Evolutionary conservation across 2,329 filamentous ascomycete genomes (phyloP).

Genomic region (Colletotrichum australisinense): DNA sequence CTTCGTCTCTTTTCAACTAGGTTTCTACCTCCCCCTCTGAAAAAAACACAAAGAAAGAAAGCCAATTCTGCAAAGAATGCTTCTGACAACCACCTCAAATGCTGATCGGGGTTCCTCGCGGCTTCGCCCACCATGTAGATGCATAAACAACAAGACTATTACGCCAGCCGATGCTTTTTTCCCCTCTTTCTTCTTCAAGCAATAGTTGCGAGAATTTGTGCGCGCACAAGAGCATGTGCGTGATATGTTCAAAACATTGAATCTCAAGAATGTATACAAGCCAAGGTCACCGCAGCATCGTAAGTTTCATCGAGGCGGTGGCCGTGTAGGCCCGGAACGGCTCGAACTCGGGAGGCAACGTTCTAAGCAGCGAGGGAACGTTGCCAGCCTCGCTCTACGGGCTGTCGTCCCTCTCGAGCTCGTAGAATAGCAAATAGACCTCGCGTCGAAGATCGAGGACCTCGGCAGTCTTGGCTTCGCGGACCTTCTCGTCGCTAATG

Average conservation of each 20-base stretch:
- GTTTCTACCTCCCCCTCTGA: neutral
- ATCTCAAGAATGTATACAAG: neutral
- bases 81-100: neutral
- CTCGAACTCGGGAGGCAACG: slow-evolving; percentile 25
- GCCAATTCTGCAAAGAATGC: neutral
- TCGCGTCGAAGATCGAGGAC: slow-evolving; percentile 94
- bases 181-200: neutral
- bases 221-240: neutral
- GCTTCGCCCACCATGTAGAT: neutral
- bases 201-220: neutral
- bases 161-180: slow-evolving; percentile 24
- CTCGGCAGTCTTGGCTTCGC: slow-evolving; percentile 91
- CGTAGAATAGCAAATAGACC: slow-evolving; percentile 96
- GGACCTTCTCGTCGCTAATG: slow-evolving; percentile 96
- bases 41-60: neutral
- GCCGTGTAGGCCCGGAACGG: slow-evolving; percentile 22
- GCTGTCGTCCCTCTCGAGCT: slow-evolving; percentile 71
- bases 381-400: slow-evolving; percentile 38
- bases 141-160: neutral
- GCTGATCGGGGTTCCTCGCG: neutral
- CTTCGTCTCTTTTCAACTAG: neutral
- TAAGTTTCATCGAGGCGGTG: slow-evolving; percentile 12
- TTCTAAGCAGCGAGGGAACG: slow-evolving; percentile 6
- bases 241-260: slow-evolving; percentile 6
- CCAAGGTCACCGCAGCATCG: slow-evolving; percentile 13